These are phyloP conservation scores for Gymnopus androsaceus DNA, from an alignment of 1,284 basidiomycete species.

Conservation along the genomic window DNA sequence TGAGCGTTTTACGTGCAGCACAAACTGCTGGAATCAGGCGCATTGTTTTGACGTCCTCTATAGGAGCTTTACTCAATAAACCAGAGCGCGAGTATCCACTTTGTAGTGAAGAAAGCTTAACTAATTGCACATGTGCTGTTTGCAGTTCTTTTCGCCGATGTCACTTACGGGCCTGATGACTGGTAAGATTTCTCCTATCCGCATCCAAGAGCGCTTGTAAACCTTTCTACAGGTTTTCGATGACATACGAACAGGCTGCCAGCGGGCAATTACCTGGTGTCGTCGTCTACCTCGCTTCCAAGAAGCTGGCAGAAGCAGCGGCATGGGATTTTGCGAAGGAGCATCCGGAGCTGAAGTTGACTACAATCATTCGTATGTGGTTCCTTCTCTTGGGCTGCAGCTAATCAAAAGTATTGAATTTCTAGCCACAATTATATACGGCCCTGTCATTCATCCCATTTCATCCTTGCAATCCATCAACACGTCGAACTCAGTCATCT, in stretches of 20 bases:
- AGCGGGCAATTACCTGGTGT: constrained; percentile 19
- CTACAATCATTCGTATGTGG: constrained; percentile 26
- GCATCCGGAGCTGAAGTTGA: constrained; percentile 37
- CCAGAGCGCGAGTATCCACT: constrained; percentile 19
- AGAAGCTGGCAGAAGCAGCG: constrained; percentile 37
- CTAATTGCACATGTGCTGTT: constrained; percentile 11
- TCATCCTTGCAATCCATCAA: constrained; percentile 5
- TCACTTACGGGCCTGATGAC: not conserved
- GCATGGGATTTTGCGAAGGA: constrained; percentile 37
- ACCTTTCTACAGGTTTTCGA: constrained; percentile 17
- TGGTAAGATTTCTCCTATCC: constrained; percentile 16
- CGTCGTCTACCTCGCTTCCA: constrained; percentile 35
- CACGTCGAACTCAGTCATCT: not conserved
- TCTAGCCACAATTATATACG: not conserved
- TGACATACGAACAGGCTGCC: constrained; percentile 6
- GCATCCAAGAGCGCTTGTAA: not conserved
- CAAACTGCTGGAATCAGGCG: constrained; percentile 24
- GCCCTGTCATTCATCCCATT: constrained; percentile 1
- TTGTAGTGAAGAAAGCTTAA: constrained; percentile 6
- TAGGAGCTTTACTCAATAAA: constrained; percentile 7
- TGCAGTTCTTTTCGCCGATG: not conserved
- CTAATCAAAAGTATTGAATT: too few species aligned
- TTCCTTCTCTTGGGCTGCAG: too few species aligned
- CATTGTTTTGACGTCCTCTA: constrained; percentile 25
- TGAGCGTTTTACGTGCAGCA: constrained; percentile 21